Evolutionary conservation across 2,329 filamentous ascomycete species (phyloP).

Genomic region (Macrophomina pseudophaseolina): DNA sequence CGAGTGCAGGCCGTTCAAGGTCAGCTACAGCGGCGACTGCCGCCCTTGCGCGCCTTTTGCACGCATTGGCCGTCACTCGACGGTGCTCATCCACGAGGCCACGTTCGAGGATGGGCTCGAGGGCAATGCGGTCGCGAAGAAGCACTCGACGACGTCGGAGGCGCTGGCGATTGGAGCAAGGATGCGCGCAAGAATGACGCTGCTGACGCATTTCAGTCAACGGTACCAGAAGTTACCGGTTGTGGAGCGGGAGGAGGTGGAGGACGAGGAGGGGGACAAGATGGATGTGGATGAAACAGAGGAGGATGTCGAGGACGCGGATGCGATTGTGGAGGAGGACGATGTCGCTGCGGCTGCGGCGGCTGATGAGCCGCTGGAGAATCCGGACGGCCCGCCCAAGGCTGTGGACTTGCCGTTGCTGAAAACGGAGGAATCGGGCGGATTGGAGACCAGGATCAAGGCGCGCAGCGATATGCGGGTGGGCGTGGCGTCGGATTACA

Average conservation of each 20-base stretch:
- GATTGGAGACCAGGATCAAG: constrained; percentile 36
- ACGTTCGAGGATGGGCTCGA: constrained; percentile 89
- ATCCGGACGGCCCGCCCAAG: constrained; percentile 31
- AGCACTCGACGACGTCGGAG: constrained; percentile 86
- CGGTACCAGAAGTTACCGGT: constrained; percentile 79
- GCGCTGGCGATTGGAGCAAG: constrained; percentile 75
- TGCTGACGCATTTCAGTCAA: constrained; percentile 95
- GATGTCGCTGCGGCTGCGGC: background rate
- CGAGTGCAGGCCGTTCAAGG: constrained; percentile 63
- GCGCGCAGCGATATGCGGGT: constrained; percentile 63
- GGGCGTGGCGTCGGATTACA: constrained; percentile 78
- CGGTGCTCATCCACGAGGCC: constrained; percentile 90
- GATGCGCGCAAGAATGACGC: constrained; percentile 80
- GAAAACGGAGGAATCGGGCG: background rate
- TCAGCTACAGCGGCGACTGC: constrained; percentile 95
- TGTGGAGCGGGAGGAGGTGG: constrained; percentile 47
- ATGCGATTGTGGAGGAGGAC: background rate
- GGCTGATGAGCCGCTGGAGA: constrained; percentile 27
- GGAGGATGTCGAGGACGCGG: constrained; percentile 30
- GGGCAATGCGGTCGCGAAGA: constrained; percentile 82
- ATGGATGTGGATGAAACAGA: constrained; percentile 35
- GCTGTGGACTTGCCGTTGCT: background rate
- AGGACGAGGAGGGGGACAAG: constrained; percentile 36
- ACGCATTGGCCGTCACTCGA: constrained; percentile 72
- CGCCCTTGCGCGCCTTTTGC: constrained; percentile 72